Evolutionary conservation across 2,329 filamentous ascomycete species (phyloP).

Genomic region (Sclerotinia borealis): DNA sequence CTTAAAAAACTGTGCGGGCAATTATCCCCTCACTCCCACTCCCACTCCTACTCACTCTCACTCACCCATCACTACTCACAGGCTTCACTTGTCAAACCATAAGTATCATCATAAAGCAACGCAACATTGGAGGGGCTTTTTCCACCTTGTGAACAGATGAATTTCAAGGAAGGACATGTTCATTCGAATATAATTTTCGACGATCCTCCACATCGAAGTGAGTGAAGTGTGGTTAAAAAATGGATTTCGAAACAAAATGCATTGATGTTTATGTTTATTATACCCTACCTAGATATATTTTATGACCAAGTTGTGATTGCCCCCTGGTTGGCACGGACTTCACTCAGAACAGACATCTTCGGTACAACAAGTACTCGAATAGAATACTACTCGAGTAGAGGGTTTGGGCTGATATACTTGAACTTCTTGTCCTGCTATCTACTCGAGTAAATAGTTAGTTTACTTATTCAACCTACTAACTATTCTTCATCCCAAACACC

Average conservation of each 20-base stretch:
- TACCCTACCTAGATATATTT: too few species aligned
- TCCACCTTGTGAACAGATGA: background rate
- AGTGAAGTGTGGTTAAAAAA: background rate
- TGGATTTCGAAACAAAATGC: conserved; percentile 9
- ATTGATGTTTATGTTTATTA: background rate
- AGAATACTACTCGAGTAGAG: too few species aligned
- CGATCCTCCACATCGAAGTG: background rate
- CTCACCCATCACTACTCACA: background rate
- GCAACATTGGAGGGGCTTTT: background rate
- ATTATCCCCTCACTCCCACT: background rate
- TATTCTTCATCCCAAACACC: background rate
- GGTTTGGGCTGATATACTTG: background rate
- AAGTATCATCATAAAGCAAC: background rate
- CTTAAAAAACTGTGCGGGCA: conserved; percentile 5
- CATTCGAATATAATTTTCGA: background rate
- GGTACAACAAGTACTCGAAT: too few species aligned
- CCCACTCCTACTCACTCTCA: background rate
- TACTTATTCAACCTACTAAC: background rate
- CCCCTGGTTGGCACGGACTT: background rate
- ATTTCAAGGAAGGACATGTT: background rate
- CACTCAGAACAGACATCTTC: background rate
- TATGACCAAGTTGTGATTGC: too few species aligned
- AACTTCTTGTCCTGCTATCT: background rate
- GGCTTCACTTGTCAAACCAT: conserved; percentile 7
- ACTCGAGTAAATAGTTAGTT: background rate